phyloP scores from a whole-genome alignment of 345 rosid species.

The Populus nigra region DNA sequence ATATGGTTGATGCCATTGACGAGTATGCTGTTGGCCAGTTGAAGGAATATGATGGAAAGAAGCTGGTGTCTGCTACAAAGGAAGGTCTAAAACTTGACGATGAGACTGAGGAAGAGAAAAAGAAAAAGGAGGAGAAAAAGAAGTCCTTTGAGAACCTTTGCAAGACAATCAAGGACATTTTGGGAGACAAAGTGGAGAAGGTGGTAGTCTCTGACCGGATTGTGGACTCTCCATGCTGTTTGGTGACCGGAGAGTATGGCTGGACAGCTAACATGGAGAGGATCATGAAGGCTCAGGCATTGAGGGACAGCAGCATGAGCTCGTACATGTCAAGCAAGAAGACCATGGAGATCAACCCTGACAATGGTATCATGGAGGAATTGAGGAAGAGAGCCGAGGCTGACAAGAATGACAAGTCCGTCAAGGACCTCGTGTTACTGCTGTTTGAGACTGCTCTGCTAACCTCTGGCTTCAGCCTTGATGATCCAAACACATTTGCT shows the following conservation, averaged over 20 bases:
- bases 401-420: conserved; percentile 82
- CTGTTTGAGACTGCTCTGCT: conserved; percentile 77
- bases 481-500: conserved; percentile 79
- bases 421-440: conserved; percentile 69
- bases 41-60: conserved; percentile 83
- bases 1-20: conserved; percentile 88
- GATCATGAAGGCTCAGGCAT: conserved; percentile 85
- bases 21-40: conserved; percentile 81
- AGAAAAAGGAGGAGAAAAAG: conserved; percentile 68
- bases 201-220: conserved; percentile 79
- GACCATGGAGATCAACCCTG: conserved; percentile 86
- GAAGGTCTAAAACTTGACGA: conserved; percentile 81
- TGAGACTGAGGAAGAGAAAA: conserved; percentile 78
- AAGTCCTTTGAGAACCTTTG: conserved; percentile 72
- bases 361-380: conserved; percentile 89
- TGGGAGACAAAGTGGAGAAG: conserved; percentile 79
- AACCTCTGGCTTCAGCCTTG: conserved; percentile 86
- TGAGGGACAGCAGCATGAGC: conserved; percentile 89
- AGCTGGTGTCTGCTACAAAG: conserved; percentile 77
- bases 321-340: conserved; percentile 93
- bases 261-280: conserved; percentile 96
- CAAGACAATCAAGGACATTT: conserved; percentile 72
- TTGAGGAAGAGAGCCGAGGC: conserved; percentile 74
- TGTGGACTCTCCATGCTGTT: conserved; percentile 83
- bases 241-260: conserved; percentile 85